Conservation (phyloP, 345 rosid genomes). For the Crucihimalaya himalaica region DNA sequence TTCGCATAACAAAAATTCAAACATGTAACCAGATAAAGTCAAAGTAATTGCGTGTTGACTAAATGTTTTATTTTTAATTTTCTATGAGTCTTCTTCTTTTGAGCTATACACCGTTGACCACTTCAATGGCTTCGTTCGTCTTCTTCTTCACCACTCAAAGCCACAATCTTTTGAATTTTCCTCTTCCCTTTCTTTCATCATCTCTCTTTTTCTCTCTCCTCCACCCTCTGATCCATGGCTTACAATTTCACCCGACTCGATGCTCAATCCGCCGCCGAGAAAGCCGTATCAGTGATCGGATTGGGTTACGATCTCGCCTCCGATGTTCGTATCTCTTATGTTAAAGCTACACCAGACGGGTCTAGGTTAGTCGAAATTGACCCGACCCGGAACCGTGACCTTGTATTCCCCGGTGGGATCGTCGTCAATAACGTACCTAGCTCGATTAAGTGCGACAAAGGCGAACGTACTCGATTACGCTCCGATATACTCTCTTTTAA, state of each 20-base stretch:
- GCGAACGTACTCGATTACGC: conserved; percentile 79
- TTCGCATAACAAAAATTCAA: conserved; percentile 10
- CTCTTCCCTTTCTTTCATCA: background rate
- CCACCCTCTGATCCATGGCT: conserved; percentile 41
- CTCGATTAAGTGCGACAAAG: conserved; percentile 89
- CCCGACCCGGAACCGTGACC: conserved; percentile 46
- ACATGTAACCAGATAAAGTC: conserved; percentile 14
- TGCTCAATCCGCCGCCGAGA: conserved; percentile 79
- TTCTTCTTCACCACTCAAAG: conserved; percentile 6
- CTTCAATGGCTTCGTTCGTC: conserved; percentile 27
- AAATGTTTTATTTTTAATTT: background rate
- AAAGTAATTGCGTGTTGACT: conserved; percentile 37
- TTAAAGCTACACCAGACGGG: conserved; percentile 54
- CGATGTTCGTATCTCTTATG: conserved; percentile 63
- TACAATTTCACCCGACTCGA: conserved; percentile 44
- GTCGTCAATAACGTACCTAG: conserved; percentile 62
- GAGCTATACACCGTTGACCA: conserved; percentile 35
- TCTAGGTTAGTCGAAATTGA: conserved; percentile 66
- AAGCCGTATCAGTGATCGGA: conserved; percentile 85
- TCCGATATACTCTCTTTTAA: conserved; percentile 85
- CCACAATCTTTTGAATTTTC: conserved; percentile 25
- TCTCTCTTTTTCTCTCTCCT: background rate
- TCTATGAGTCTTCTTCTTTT: background rate
- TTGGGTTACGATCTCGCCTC: conserved; percentile 67
- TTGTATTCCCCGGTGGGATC: conserved; percentile 72